phyloP scores from a whole-genome alignment of 2,329 filamentous ascomycete species.

The Pezicula neosporulosa region DNA sequence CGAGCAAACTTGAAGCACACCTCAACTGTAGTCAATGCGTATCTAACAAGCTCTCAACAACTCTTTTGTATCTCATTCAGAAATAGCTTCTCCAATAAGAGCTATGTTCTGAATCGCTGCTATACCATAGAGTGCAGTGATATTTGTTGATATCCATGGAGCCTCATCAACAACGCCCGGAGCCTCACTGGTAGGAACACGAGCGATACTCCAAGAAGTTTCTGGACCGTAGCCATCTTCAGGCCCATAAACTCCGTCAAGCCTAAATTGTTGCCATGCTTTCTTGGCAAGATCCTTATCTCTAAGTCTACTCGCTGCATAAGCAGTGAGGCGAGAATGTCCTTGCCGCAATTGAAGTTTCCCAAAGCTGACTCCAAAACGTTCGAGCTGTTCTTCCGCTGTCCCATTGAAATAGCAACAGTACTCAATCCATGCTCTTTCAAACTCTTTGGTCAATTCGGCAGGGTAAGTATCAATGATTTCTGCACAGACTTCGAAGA shows the following conservation, averaged over 20 bases:
- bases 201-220: conserved; percentile 33
- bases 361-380: conserved; percentile 50
- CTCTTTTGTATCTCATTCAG: neutral
- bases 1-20: no score
- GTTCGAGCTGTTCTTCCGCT: conserved; percentile 43
- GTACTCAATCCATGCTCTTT: conserved; percentile 55
- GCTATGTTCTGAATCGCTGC: conserved; percentile 54
- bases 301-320: conserved; percentile 38
- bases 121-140: conserved; percentile 52
- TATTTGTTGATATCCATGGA: conserved; percentile 54
- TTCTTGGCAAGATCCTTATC: conserved; percentile 45
- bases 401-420: conserved; percentile 53
- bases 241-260: conserved; percentile 6
- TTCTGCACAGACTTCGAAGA: conserved; percentile 55
- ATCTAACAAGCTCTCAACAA: neutral
- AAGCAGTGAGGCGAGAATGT: conserved; percentile 56
- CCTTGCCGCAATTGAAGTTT: conserved; percentile 47
- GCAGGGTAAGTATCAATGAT: conserved; percentile 45
- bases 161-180: conserved; percentile 50
- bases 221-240: conserved; percentile 41
- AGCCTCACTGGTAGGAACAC: conserved; percentile 39
- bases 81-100: conserved; percentile 15
- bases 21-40: neutral
- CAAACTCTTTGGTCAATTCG: conserved; percentile 44
- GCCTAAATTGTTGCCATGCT: conserved; percentile 52